Evolutionary conservation across 2,329 filamentous ascomycete species (phyloP).

Genomic region (Xylariales sp.): DNA sequence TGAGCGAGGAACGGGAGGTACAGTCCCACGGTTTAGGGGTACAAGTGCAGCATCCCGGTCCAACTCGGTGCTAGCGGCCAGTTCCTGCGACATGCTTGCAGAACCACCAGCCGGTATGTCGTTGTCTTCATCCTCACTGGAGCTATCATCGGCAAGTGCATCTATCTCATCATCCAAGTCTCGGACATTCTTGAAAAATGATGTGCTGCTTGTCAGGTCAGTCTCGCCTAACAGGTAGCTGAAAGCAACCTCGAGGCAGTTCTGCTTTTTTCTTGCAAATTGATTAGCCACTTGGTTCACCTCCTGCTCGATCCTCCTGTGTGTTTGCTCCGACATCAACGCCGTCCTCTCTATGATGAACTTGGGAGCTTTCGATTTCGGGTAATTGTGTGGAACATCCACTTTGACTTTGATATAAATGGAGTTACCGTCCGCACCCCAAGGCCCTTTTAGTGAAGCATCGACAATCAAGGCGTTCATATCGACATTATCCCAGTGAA

Average conservation of each 20-base stretch:
- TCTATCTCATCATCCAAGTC: constrained; percentile 56
- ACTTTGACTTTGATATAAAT: constrained; percentile 62
- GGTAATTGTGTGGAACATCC: constrained; percentile 56
- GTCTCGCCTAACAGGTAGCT: constrained; percentile 61
- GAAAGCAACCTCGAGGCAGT: constrained; percentile 58
- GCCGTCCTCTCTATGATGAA: constrained; percentile 59
- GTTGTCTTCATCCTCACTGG: constrained; percentile 74
- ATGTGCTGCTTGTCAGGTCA: constrained; percentile 55
- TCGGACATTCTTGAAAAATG: constrained; percentile 59
- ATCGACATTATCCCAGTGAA: constrained; percentile 60
- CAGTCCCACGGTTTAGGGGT: constrained; percentile 46
- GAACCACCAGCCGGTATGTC: constrained; percentile 48
- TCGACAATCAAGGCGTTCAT: constrained; percentile 56
- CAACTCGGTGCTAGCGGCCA: constrained; percentile 48
- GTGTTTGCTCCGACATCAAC: constrained; percentile 53
- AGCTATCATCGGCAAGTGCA: constrained; percentile 68
- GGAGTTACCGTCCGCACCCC: constrained; percentile 51
- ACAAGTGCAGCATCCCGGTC: constrained; percentile 43
- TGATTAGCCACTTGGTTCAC: constrained; percentile 52
- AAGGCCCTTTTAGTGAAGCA: constrained; percentile 61
- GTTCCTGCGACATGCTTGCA: constrained; percentile 58
- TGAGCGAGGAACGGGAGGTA: constrained; percentile 50
- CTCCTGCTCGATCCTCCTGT: constrained; percentile 49
- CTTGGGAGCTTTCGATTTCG: constrained; percentile 51
- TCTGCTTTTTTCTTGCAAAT: constrained; percentile 53